Conservation (phyloP, 495 filamentous ascomycete genomes). For the Acidomyces sp. region DNA sequence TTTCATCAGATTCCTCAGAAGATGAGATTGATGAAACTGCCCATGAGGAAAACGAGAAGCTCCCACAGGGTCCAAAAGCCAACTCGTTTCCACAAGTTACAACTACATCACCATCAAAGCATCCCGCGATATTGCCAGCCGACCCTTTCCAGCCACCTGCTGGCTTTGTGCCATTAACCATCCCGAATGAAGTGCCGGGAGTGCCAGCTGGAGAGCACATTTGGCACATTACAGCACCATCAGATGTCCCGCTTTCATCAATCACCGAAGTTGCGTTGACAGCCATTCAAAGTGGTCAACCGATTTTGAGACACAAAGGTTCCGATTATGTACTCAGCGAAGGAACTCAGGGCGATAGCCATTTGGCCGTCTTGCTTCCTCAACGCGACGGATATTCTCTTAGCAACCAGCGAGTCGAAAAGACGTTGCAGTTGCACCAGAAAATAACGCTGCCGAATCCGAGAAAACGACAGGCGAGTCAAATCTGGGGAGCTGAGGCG, state of each 20-base stretch:
- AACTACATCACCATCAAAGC: neutral
- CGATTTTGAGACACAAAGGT: constrained; percentile 29
- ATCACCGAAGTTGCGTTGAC: constrained; percentile 32
- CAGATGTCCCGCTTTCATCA: constrained; percentile 31
- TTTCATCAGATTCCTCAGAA: neutral
- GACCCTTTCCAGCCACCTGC: constrained; percentile 9
- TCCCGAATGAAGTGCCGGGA: no score
- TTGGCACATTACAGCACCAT: constrained; percentile 44
- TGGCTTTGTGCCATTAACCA: constrained; percentile 6
- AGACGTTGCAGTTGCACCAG: constrained; percentile 24
- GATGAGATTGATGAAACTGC: neutral
- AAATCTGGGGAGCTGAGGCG: constrained; percentile 26
- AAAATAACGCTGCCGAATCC: constrained; percentile 26
- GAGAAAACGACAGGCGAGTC: constrained; percentile 24
- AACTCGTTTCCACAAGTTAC: no score
- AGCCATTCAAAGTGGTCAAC: constrained; percentile 23
- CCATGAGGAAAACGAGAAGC: neutral
- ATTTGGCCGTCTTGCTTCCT: neutral
- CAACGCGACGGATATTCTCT: constrained; percentile 7
- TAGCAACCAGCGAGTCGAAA: neutral
- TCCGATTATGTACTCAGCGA: constrained; percentile 36
- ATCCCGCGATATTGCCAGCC: constrained; percentile 1
- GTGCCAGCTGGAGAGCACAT: constrained; percentile 38
- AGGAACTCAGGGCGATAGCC: constrained; percentile 20
- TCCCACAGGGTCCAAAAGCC: no score